A percentile compares a stretch with the other conserved stretches of the same genome.
Evolutionary conservation across 495 filamentous ascomycete genomes (phyloP).

Genomic region (Pseudoneurospora amorphoporcata): DNA sequence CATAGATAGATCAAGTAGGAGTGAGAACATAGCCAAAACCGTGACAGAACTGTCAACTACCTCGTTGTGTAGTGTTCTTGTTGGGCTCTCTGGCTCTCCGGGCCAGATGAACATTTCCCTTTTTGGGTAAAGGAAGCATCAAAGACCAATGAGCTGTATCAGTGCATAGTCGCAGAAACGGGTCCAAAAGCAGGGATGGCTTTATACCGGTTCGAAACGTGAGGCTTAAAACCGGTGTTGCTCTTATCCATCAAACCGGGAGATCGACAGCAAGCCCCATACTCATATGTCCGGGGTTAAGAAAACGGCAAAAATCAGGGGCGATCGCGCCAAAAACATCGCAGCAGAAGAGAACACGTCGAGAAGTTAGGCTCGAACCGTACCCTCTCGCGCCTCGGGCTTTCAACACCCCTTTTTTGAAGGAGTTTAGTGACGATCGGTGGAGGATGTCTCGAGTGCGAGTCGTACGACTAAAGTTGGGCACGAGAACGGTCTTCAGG

Average conservation of each 20-base stretch:
- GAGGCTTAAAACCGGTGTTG: background rate
- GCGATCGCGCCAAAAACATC: background rate
- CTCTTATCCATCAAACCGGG: background rate
- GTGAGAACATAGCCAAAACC: background rate
- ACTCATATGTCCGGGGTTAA: background rate
- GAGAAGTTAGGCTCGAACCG: background rate
- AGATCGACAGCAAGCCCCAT: background rate
- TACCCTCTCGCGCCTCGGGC: background rate
- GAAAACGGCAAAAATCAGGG: background rate
- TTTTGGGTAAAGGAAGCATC: background rate
- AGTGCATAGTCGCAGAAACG: background rate
- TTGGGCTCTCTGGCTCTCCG: background rate
- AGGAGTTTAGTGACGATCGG: background rate
- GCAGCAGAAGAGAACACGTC: background rate
- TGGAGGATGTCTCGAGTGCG: background rate
- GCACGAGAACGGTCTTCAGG: background rate
- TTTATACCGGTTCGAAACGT: background rate
- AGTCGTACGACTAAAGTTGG: background rate
- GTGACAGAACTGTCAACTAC: too few species aligned
- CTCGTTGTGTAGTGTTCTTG: background rate
- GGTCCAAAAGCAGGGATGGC: background rate
- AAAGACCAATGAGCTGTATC: background rate
- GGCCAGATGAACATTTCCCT: background rate
- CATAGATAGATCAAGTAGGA: background rate
- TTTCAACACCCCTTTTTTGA: background rate